phyloP scores from a whole-genome alignment of 345 rosid species.

The Camelina sativa region DNA sequence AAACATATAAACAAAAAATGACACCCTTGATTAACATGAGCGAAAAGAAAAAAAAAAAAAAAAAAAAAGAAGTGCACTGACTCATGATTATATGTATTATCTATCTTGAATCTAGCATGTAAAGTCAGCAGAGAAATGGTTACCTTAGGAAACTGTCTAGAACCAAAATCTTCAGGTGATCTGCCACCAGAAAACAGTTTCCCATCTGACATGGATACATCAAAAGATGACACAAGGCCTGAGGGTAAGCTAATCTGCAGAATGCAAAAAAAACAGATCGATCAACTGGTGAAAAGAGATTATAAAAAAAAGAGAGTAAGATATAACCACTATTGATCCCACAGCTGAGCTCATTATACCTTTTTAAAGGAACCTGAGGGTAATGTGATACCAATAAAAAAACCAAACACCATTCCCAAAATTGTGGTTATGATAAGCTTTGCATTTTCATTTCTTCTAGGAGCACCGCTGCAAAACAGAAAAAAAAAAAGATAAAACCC shows the following conservation, averaged over 20 bases:
- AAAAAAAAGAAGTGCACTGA: too few relatives aligned
- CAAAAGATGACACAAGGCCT: constrained; percentile 57
- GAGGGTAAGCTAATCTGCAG: constrained; percentile 73
- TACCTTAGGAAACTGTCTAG: constrained; percentile 55
- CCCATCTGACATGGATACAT: constrained; percentile 48
- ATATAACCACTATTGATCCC: constrained; percentile 1
- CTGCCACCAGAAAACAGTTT: constrained; percentile 42
- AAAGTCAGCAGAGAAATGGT: neutral
- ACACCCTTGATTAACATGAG: constrained; percentile 4
- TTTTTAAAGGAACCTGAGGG: constrained; percentile 63
- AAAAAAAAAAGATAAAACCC: neutral
- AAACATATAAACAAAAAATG: constrained; percentile 13
- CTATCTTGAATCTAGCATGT: neutral
- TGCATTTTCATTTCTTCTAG: constrained; percentile 60
- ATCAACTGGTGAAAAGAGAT: constrained; percentile 33
- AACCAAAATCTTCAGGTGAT: constrained; percentile 49
- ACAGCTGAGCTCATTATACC: constrained; percentile 47
- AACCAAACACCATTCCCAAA: constrained; percentile 74
- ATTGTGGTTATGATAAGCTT: constrained; percentile 60
- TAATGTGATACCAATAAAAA: constrained; percentile 73
- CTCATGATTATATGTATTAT: neutral
- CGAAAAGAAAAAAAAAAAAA: too few relatives aligned
- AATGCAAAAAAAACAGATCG: constrained; percentile 14
- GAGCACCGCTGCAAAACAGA: constrained; percentile 57
- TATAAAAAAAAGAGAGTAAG: neutral